Conservation (phyloP, 176 grass and related monocot genomes). For the Sorghum bicolor region Sorghum_bicolor_NCBIv3 NC_012871.2:1452501-1453000, state of each 20-base stretch:
- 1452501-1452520: too few species aligned
- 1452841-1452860: neutral
- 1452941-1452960: constrained; percentile 25
- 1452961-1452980: constrained; percentile 43
- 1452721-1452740: neutral
- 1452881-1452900: constrained; percentile 2
- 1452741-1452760: constrained; percentile 4
- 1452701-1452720: neutral
- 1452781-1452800: neutral
- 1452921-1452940: constrained; percentile 25
- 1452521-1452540: too few species aligned
- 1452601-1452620: neutral
- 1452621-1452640: neutral
- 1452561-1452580: too few species aligned
- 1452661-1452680: too few species aligned
- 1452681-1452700: neutral
- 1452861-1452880: neutral
- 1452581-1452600: neutral
- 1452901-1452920: constrained; percentile 37
- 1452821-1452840: neutral
- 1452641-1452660: neutral
- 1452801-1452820: neutral
- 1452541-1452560: too few species aligned
- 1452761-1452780: neutral
- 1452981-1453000: constrained; percentile 35